phyloP scores from a whole-genome alignment of 2,329 filamentous ascomycete species.

The Trichoderma pleuroti region DNA sequence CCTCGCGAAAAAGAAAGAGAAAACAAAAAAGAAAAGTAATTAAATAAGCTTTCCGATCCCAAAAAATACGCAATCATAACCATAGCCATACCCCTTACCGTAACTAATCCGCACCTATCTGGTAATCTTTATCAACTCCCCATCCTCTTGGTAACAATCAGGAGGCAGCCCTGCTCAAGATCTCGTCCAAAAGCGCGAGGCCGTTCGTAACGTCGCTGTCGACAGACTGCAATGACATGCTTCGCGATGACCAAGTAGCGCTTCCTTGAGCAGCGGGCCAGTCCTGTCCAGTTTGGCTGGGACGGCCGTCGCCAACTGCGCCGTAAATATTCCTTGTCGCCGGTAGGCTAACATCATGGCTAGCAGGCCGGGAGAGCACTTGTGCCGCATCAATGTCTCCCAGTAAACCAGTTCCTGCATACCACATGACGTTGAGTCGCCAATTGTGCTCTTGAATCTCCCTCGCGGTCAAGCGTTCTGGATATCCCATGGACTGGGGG shows the following conservation, averaged over 20 bases:
- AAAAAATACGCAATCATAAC: neutral
- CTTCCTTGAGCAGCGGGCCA: neutral
- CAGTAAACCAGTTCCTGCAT: slow-evolving; percentile 9
- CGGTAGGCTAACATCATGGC: slow-evolving; percentile 25
- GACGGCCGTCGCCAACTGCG: slow-evolving; percentile 10
- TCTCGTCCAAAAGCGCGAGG: slow-evolving; percentile 1
- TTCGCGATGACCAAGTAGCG: neutral
- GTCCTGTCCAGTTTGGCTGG: neutral
- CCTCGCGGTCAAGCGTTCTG: slow-evolving; percentile 25
- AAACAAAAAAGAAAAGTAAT: neutral
- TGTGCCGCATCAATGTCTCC: neutral
- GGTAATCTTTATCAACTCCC: neutral
- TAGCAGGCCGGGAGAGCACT: slow-evolving; percentile 30
- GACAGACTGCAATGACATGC: neutral
- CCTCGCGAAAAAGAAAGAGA: neutral
- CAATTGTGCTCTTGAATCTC: slow-evolving; percentile 20
- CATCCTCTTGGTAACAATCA: neutral
- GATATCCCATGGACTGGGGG: slow-evolving; percentile 18
- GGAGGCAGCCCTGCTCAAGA: neutral
- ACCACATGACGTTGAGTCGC: slow-evolving; percentile 18
- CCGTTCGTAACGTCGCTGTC: neutral
- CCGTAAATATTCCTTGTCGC: neutral
- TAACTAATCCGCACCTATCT: neutral
- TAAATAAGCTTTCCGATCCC: neutral
- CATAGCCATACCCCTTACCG: neutral